These are phyloP conservation scores for Ambrosiella xylebori DNA, from an alignment of 2,329 filamentous ascomycete species.

Conservation along the genomic window DNA sequence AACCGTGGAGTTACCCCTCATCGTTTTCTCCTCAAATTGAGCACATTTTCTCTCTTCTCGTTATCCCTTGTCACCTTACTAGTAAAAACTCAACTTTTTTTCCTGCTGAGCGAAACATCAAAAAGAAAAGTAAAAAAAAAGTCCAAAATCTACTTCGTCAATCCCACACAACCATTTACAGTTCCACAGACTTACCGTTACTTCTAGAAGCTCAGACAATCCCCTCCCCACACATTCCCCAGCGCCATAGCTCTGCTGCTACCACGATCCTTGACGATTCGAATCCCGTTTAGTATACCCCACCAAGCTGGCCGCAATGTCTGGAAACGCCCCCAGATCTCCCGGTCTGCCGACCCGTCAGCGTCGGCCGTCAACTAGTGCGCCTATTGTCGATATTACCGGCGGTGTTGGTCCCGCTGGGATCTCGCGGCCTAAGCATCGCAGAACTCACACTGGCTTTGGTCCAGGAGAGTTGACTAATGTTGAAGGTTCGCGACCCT, in stretches of 20 bases:
- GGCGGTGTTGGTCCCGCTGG: conserved; percentile 76
- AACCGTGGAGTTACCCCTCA: neutral
- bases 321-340: neutral
- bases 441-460: conserved; percentile 89
- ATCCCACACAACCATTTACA: neutral
- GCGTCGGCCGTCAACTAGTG: conserved; percentile 64
- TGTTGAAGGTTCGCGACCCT: conserved; percentile 52
- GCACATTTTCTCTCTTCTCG: neutral
- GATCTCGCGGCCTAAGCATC: conserved; percentile 81
- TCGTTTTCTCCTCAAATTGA: neutral
- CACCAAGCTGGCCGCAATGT: neutral
- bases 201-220: neutral
- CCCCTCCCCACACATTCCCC: neutral
- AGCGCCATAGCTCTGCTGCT: neutral
- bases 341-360: conserved; percentile 39
- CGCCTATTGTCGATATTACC: conserved; percentile 71
- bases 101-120: neutral
- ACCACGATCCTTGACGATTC: neutral
- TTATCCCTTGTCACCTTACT: neutral
- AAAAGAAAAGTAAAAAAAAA: neutral
- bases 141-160: neutral
- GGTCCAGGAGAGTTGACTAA: conserved; percentile 80
- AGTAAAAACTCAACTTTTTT: neutral
- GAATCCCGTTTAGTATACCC: neutral
- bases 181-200: neutral